Conservation (phyloP, 306 rosid species). For the Purshia tridentata region DNA sequence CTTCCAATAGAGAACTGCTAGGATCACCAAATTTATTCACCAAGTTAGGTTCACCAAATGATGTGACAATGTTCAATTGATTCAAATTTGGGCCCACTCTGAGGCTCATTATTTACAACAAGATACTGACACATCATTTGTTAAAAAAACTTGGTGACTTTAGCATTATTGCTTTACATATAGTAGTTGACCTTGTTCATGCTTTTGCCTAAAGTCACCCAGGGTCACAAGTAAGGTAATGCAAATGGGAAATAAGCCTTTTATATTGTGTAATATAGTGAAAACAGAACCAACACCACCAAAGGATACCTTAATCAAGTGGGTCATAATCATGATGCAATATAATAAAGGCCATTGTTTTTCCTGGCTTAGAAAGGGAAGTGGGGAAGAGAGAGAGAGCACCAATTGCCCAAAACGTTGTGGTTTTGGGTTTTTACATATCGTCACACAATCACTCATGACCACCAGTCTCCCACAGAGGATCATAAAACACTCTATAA, state of each 20-base stretch:
- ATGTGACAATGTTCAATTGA: no score
- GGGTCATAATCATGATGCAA: background rate
- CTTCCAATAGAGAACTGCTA: background rate
- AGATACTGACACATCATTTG: no score
- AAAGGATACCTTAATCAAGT: background rate
- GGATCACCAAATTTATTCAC: no score
- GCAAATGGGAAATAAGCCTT: background rate
- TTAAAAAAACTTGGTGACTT: no score
- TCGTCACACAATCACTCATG: background rate
- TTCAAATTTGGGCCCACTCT: no score
- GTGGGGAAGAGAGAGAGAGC: no score
- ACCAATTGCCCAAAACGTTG: no score
- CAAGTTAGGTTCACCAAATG: no score
- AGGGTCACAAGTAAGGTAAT: background rate
- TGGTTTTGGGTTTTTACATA: background rate
- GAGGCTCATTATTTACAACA: no score
- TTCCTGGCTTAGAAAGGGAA: no score
- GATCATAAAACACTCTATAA: background rate
- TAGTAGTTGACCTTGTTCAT: background rate
- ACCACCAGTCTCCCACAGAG: background rate
- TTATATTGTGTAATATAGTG: background rate
- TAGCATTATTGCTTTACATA: background rate
- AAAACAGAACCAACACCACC: background rate
- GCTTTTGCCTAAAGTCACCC: background rate
- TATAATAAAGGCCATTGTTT: background rate